Conservation (phyloP, 73 alveolate genomes). For the Paramecium sexaurelia region DNA sequence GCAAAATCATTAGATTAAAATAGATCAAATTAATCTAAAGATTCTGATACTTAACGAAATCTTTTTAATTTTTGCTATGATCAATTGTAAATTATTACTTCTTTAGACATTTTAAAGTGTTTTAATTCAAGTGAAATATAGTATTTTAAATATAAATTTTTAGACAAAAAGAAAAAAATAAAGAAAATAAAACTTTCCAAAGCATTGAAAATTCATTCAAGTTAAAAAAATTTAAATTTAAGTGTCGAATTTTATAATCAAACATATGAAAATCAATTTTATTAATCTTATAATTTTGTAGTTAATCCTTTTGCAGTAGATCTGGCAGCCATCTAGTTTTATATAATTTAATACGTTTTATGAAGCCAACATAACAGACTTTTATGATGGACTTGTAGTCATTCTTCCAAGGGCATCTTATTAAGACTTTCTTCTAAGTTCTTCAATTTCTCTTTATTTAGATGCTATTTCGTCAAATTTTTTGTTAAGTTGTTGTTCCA, state of each 20-base stretch:
- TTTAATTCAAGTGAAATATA: not conserved
- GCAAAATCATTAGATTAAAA: not conserved
- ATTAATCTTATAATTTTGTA: not conserved
- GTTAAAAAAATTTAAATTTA: not conserved
- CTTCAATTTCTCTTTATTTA: constrained; percentile 9
- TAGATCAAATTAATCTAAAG: not conserved
- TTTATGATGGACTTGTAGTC: not conserved
- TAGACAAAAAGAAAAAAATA: not conserved
- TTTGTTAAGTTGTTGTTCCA: constrained; percentile 20
- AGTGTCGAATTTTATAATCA: not conserved
- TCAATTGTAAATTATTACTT: not conserved
- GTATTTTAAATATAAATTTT: not conserved
- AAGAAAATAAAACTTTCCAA: not conserved
- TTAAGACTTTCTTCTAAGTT: not conserved
- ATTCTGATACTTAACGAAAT: not conserved
- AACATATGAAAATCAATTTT: not conserved
- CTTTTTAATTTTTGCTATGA: not conserved
- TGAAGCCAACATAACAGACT: constrained; percentile 25
- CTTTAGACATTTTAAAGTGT: not conserved
- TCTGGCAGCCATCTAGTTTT: not conserved
- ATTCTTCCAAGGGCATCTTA: not conserved
- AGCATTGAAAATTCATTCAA: no score
- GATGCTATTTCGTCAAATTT: not conserved
- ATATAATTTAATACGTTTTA: not conserved
- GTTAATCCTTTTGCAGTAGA: constrained; percentile 29